These are phyloP conservation scores for Colletotrichum sansevieriae DNA, from an alignment of 2,329 filamentous ascomycete species.

Conservation along the genomic window DNA sequence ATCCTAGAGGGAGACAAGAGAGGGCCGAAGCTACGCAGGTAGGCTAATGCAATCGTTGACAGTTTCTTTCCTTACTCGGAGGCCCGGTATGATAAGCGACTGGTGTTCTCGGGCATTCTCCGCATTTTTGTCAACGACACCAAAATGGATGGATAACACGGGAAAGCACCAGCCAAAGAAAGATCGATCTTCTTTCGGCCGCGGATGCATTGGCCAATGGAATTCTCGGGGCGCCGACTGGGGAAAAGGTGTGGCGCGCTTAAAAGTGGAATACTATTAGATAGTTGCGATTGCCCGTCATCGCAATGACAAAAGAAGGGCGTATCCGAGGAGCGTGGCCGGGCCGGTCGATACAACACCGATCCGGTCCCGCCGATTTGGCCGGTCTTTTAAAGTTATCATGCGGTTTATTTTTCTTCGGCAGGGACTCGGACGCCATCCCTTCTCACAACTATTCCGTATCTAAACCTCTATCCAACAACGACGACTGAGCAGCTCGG, in stretches of 20 bases:
- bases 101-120: constrained; percentile 27
- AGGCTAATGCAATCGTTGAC: constrained; percentile 31
- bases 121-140: constrained; percentile 3
- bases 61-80: constrained; percentile 29
- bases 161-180: neutral
- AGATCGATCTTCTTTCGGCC: neutral
- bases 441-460: neutral
- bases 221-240: constrained; percentile 13
- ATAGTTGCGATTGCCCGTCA: neutral
- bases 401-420: constrained; percentile 2
- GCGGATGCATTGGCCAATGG: constrained; percentile 26
- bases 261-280: neutral
- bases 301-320: constrained; percentile 14
- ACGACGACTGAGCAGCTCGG: neutral
- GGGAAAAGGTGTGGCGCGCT: constrained; percentile 8
- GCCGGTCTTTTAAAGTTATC: constrained; percentile 7
- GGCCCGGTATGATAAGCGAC: neutral
- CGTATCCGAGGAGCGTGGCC: constrained; percentile 10
- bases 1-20: constrained; percentile 1
- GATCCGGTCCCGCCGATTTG: constrained; percentile 30
- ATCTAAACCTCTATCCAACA: neutral
- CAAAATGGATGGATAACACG: neutral
- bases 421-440: neutral
- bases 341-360: constrained; percentile 33
- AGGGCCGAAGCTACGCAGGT: neutral